Evolutionary conservation across 192 early-diverging fungal species (phyloP).

Genomic region (Coemansia sp.): DNA sequence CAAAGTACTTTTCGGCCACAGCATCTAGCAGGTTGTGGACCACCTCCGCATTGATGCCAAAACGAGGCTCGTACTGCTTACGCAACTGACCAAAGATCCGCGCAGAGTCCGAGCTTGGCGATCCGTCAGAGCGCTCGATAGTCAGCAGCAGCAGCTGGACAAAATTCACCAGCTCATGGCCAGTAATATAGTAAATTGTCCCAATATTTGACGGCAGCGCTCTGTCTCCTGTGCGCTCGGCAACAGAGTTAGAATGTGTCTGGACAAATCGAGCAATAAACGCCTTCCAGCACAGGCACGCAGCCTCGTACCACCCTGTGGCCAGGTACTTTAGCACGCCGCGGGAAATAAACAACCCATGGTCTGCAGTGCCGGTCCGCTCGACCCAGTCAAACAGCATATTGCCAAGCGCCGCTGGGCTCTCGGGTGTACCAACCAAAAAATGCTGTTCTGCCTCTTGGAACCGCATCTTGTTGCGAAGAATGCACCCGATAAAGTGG

Average conservation of each 20-base stretch:
- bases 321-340: slow-evolving; percentile 77
- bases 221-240: slow-evolving; percentile 18
- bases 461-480: slow-evolving; percentile 65
- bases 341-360: slow-evolving; percentile 76
- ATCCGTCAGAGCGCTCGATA: slow-evolving; percentile 59
- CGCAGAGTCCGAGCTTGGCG: slow-evolving; percentile 22
- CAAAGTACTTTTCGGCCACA: slow-evolving; percentile 51
- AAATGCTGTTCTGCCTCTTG: slow-evolving; percentile 84
- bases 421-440: slow-evolving; percentile 78
- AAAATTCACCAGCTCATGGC: slow-evolving; percentile 64
- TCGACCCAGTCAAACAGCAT: slow-evolving; percentile 79
- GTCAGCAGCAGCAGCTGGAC: slow-evolving; percentile 63
- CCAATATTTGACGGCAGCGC: slow-evolving; percentile 46
- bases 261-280: slow-evolving; percentile 33
- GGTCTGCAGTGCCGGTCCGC: slow-evolving; percentile 58
- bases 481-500: slow-evolving; percentile 46
- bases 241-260: slow-evolving; percentile 15
- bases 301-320: slow-evolving; percentile 56
- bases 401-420: slow-evolving; percentile 67
- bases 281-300: slow-evolving; percentile 55
- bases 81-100: slow-evolving; percentile 32
- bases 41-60: slow-evolving; percentile 33
- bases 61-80: slow-evolving; percentile 27
- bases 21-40: slow-evolving; percentile 38
- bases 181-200: slow-evolving; percentile 46